Percentiles rank a stretch among this genome's conserved stretches.
Evolutionary conservation across 441 rosid genomes (phyloP).

Genomic region (Breynia disticha): DNA sequence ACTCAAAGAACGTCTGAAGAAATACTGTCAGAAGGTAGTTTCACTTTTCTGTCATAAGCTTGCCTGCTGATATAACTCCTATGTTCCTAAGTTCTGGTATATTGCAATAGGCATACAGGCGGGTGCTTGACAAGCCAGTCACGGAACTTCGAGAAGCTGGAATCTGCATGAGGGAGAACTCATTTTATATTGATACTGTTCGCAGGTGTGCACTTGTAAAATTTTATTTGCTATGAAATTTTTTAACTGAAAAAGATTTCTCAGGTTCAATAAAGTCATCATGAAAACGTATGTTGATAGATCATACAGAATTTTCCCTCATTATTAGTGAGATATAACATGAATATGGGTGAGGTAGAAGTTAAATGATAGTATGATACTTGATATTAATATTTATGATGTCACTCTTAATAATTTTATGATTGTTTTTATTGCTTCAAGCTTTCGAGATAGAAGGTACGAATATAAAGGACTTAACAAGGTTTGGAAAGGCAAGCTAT

Average conservation of each 20-base stretch:
- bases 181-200: conserved; percentile 95
- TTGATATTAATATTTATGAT: conserved; percentile 1
- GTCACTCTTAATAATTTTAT: conserved; percentile 14
- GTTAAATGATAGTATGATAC: conserved; percentile 1
- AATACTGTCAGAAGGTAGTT: conserved; percentile 83
- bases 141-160: conserved; percentile 99
- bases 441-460: conserved; percentile 98
- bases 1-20: conserved; percentile 84
- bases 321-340: neutral
- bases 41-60: conserved; percentile 7
- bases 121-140: conserved; percentile 85
- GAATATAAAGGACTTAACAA: conserved; percentile 98
- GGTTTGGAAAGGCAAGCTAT: conserved; percentile 96
- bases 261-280: neutral
- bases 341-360: conserved; percentile 6
- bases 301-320: neutral
- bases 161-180: conserved; percentile 98
- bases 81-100: conserved; percentile 19
- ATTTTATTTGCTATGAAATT: conserved; percentile 12
- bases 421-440: conserved; percentile 27
- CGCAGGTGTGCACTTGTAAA: conserved; percentile 55
- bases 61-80: conserved; percentile 15
- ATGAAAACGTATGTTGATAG: too few species aligned
- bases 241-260: conserved; percentile 14
- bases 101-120: conserved; percentile 61